These are phyloP conservation scores for Crataegus laevigata DNA, from an alignment of 306 rosid species.

Conservation along the genomic window DNA sequence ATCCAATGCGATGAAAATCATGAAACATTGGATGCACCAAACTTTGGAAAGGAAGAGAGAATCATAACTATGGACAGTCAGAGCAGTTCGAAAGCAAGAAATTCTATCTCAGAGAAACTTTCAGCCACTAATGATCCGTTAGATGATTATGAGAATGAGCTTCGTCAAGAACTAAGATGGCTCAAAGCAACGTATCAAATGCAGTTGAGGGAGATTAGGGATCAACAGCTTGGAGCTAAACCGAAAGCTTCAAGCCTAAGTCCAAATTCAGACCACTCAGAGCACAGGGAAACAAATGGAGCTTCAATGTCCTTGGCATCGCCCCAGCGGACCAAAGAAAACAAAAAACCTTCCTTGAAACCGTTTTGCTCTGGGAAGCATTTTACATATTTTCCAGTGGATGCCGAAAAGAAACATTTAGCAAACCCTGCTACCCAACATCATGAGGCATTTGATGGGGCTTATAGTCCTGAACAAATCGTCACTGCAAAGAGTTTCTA, in stretches of 20 bases:
- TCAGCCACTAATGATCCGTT: slow-evolving; percentile 17
- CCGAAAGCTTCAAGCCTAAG: slow-evolving; percentile 26
- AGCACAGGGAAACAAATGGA: slow-evolving; percentile 25
- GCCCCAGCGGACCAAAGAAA: slow-evolving; percentile 20
- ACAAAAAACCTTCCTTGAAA: slow-evolving; percentile 19
- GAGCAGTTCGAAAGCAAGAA: slow-evolving; percentile 25
- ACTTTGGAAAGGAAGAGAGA: slow-evolving; percentile 41
- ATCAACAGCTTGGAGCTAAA: slow-evolving; percentile 52
- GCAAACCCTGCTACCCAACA: slow-evolving; percentile 27
- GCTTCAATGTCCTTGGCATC: slow-evolving; percentile 16
- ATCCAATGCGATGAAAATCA: slow-evolving; percentile 31
- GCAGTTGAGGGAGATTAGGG: slow-evolving; percentile 82
- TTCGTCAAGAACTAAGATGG: slow-evolving; percentile 96
- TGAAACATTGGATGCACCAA: slow-evolving; percentile 22
- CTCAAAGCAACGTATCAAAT: slow-evolving; percentile 92
- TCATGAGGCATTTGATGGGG: slow-evolving; percentile 15
- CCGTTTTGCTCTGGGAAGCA: slow-evolving; percentile 24
- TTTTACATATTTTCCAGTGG: slow-evolving; percentile 10
- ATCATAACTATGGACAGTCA: slow-evolving; percentile 29
- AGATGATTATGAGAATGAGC: slow-evolving; percentile 65
- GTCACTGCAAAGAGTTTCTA: slow-evolving; percentile 60
- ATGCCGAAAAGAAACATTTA: slow-evolving; percentile 22
- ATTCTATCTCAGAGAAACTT: slow-evolving; percentile 19
- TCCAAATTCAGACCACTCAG: slow-evolving; percentile 29
- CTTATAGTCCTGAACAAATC: slow-evolving; percentile 39